A percentile compares a stretch with the other conserved stretches of the same genome.
Conservation (phyloP, 192 early-diverging fungal genomes). For the Cladochytrium replicatum region DNA sequence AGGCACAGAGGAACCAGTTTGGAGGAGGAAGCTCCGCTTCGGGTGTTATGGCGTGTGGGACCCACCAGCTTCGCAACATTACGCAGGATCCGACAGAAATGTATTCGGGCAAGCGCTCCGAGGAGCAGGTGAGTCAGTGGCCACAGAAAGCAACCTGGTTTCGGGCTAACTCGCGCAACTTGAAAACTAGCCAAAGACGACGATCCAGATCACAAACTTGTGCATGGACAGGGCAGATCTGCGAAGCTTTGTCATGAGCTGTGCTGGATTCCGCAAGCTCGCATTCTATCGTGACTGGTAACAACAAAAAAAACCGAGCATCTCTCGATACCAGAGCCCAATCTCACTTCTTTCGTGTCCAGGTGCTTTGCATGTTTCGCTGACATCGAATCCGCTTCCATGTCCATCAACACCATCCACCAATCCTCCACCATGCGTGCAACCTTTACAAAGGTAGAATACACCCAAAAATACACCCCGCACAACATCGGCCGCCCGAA, state of each 20-base stretch:
- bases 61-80: neutral
- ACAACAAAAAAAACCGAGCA: no score
- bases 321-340: no score
- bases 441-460: neutral
- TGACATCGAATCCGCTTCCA: neutral
- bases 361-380: neutral
- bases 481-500: neutral
- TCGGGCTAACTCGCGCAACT: neutral
- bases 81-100: neutral
- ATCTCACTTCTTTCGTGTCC: no score
- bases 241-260: neutral
- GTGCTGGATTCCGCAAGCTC: neutral
- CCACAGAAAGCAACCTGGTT: neutral
- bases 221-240: neutral
- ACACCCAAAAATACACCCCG: neutral
- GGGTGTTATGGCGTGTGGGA: neutral
- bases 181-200: neutral
- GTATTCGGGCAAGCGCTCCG: neutral
- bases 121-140: neutral
- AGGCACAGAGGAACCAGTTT: neutral
- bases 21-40: neutral
- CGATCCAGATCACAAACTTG: neutral
- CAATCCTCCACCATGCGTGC: neutral
- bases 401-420: neutral
- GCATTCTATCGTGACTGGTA: constrained; percentile 1